Conservation (phyloP, 768 basidiomycete species). For the Fomitopsis serialis region DNA sequence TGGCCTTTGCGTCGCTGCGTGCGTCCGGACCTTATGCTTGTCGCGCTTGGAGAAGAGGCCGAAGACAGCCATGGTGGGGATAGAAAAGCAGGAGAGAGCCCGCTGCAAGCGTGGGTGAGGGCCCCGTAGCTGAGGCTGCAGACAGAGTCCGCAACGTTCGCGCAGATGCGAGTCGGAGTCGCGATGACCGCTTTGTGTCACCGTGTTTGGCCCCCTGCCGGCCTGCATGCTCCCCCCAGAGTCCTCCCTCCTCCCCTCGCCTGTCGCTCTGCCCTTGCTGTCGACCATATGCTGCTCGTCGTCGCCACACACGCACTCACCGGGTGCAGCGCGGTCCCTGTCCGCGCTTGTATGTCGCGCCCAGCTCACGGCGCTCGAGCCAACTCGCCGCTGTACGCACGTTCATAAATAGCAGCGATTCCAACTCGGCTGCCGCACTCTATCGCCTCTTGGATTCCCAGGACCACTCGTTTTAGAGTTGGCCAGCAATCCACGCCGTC, state of each 20-base stretch:
- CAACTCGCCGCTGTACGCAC: neutral
- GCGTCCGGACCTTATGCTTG: constrained; percentile 17
- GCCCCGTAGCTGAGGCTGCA: neutral
- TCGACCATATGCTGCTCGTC: neutral
- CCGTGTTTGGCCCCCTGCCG: neutral
- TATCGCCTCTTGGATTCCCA: neutral
- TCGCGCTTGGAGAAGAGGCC: constrained; percentile 24
- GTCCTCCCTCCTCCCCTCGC: neutral
- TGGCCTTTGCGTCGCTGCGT: constrained; percentile 8
- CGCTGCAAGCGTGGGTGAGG: neutral
- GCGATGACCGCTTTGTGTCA: neutral
- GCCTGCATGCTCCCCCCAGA: neutral
- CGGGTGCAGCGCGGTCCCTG: neutral
- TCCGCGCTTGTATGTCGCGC: too few relatives aligned
- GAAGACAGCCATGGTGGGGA: constrained; percentile 21
- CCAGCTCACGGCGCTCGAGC: too few relatives aligned
- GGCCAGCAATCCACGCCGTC: neutral
- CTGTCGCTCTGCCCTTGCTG: neutral
- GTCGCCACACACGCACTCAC: neutral
- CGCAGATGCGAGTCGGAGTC: neutral
- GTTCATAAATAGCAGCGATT: neutral
- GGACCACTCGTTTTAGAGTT: neutral
- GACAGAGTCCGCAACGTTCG: neutral
- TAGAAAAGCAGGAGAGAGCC: constrained; percentile 3
- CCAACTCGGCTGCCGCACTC: neutral